Conservation (phyloP, 1,139 yeast genomes). For the Candida sp. region DNA sequence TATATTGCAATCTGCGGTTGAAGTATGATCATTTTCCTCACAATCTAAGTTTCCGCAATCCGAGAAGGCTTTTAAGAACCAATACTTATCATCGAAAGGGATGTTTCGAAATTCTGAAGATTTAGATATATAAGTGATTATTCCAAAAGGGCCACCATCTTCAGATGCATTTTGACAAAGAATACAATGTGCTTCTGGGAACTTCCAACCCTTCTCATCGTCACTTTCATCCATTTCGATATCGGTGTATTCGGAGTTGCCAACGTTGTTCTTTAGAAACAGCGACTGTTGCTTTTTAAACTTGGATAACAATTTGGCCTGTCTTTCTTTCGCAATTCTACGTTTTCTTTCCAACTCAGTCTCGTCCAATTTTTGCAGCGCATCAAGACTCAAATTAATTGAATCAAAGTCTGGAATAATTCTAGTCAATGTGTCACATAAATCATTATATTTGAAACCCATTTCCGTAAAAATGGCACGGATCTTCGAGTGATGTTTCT, state of each 20-base stretch:
- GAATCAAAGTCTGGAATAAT: constrained; percentile 20
- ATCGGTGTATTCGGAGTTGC: constrained; percentile 25
- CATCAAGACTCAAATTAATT: constrained; percentile 12
- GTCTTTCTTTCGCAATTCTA: constrained; percentile 68
- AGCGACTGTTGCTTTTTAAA: constrained; percentile 73
- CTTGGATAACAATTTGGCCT: constrained; percentile 70
- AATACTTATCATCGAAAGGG: constrained; percentile 61
- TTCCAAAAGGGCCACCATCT: constrained; percentile 72
- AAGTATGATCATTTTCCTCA: constrained; percentile 18
- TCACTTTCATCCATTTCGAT: constrained; percentile 34
- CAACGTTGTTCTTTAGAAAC: constrained; percentile 52
- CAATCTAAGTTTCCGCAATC: constrained; percentile 51
- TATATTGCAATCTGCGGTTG: neutral
- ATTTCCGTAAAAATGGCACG: constrained; percentile 49
- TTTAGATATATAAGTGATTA: constrained; percentile 57
- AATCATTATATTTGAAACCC: constrained; percentile 20
- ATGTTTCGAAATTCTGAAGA: constrained; percentile 61
- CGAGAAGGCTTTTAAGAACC: constrained; percentile 66
- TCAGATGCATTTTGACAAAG: constrained; percentile 83
- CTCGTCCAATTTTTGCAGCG: constrained; percentile 18
- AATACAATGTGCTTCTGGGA: constrained; percentile 80
- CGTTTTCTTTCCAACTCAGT: constrained; percentile 59
- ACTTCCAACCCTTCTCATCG: constrained; percentile 50
- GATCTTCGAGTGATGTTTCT: constrained; percentile 47
- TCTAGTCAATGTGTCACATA: constrained; percentile 16